These are phyloP conservation scores for Rubroshorea leprosula DNA, from an alignment of 345 rosid species.

Conservation along the genomic window DNA sequence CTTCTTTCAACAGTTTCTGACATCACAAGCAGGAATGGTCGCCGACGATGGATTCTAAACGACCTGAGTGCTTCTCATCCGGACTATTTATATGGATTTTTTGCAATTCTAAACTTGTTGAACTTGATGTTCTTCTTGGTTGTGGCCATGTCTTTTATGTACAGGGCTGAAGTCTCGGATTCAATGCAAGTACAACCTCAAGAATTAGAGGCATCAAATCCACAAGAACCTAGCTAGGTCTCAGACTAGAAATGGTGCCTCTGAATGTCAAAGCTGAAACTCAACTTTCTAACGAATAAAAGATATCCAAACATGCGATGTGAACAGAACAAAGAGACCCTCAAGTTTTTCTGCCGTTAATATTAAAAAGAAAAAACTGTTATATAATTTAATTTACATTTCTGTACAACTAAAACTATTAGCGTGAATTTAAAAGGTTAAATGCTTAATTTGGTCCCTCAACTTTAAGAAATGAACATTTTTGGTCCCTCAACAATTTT, in stretches of 20 bases:
- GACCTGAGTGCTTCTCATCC: slow-evolving; percentile 69
- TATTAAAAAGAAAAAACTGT: too few species aligned
- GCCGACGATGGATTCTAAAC: slow-evolving; percentile 65
- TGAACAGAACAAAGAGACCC: too few species aligned
- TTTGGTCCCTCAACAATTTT: too few species aligned
- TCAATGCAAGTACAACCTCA: slow-evolving; percentile 43
- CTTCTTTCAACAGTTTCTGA: slow-evolving; percentile 50
- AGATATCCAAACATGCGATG: too few species aligned
- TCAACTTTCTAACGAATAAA: background rate
- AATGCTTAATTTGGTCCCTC: too few species aligned
- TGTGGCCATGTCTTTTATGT: slow-evolving; percentile 48
- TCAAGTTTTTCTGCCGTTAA: too few species aligned
- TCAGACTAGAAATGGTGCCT: too few species aligned
- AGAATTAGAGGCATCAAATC: slow-evolving; percentile 25
- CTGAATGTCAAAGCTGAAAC: too few species aligned
- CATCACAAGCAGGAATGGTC: slow-evolving; percentile 46
- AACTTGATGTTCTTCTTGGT: slow-evolving; percentile 58
- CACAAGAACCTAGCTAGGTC: slow-evolving; percentile 11
- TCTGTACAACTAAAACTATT: too few species aligned
- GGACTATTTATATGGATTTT: slow-evolving; percentile 67
- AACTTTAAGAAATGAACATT: too few species aligned
- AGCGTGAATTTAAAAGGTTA: too few species aligned
- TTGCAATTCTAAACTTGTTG: slow-evolving; percentile 47
- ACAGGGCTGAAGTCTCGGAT: slow-evolving; percentile 60
- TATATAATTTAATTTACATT: too few species aligned